These are phyloP conservation scores for Albugo candida DNA, from an alignment of 352 stramenopile species.

Conservation along the genomic window DNA sequence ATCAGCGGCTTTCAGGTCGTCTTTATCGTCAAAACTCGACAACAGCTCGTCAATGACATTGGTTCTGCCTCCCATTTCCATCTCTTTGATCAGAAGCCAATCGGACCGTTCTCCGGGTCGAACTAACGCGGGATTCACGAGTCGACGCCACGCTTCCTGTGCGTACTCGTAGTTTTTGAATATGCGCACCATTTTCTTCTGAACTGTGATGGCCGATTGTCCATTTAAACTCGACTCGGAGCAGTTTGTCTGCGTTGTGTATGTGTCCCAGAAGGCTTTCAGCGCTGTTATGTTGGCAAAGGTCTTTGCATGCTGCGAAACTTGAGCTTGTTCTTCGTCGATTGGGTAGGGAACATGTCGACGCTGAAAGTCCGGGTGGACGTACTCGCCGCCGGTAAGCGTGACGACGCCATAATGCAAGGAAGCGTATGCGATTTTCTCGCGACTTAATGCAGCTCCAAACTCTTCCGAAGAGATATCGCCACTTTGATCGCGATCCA, in stretches of 20 bases:
- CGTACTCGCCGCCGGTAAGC: slow-evolving; percentile 63
- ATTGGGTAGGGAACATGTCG: slow-evolving; percentile 41
- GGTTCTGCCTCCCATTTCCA: slow-evolving; percentile 49
- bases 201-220: slow-evolving; percentile 25
- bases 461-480: slow-evolving; percentile 78
- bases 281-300: slow-evolving; percentile 32
- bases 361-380: slow-evolving; percentile 34
- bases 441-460: slow-evolving; percentile 33
- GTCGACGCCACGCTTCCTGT: slow-evolving; percentile 62
- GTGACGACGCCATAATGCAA: slow-evolving; percentile 36
- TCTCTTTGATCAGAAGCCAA: slow-evolving; percentile 67
- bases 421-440: slow-evolving; percentile 48
- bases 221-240: slow-evolving; percentile 37
- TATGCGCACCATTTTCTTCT: slow-evolving; percentile 74
- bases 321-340: slow-evolving; percentile 12
- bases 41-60: slow-evolving; percentile 61
- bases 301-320: slow-evolving; percentile 4
- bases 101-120: slow-evolving; percentile 41
- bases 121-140: slow-evolving; percentile 54
- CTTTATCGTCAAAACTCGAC: slow-evolving; percentile 28
- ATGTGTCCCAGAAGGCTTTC: slow-evolving; percentile 47
- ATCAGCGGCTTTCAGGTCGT: background rate
- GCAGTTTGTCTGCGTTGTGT: slow-evolving; percentile 44
- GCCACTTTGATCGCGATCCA: slow-evolving; percentile 59
- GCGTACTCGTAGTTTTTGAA: slow-evolving; percentile 80